phyloP scores from a whole-genome alignment of 805 yeast species.

The Monosporozyma servazzii region DNA sequence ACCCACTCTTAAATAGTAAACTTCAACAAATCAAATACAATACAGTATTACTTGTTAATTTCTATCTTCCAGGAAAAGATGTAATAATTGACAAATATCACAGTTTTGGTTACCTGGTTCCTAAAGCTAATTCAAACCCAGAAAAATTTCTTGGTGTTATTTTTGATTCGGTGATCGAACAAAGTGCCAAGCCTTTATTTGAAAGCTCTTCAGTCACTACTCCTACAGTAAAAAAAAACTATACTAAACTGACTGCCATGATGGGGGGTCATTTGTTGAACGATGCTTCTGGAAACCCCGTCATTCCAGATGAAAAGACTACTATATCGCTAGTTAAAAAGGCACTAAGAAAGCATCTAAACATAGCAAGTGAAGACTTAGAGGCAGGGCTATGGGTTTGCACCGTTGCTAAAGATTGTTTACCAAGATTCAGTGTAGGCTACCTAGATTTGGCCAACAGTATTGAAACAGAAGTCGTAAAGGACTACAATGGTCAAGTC shows the following conservation, averaged over 20 bases:
- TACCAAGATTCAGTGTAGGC: slow-evolving; percentile 76
- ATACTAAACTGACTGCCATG: slow-evolving; percentile 79
- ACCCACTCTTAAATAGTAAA: slow-evolving; percentile 12
- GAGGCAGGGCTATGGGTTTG: slow-evolving; percentile 29
- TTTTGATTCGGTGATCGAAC: slow-evolving; percentile 79
- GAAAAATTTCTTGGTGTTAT: slow-evolving; percentile 73
- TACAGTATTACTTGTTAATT: slow-evolving; percentile 60
- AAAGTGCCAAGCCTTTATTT: slow-evolving; percentile 33
- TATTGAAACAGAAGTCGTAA: slow-evolving; percentile 28
- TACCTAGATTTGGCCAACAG: slow-evolving; percentile 39
- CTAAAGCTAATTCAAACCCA: slow-evolving; percentile 39
- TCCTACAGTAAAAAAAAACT: slow-evolving; percentile 14
- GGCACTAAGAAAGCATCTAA: slow-evolving; percentile 35
- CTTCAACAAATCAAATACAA: slow-evolving; percentile 27
- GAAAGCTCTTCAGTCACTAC: background rate
- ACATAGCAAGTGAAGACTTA: slow-evolving; percentile 26
- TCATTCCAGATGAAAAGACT: slow-evolving; percentile 12
- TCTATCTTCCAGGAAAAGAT: slow-evolving; percentile 42
- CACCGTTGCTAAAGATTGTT: slow-evolving; percentile 44
- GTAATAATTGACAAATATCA: slow-evolving; percentile 33
- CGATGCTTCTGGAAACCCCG: slow-evolving; percentile 15
- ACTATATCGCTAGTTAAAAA: slow-evolving; percentile 26
- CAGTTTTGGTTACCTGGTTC: slow-evolving; percentile 89
- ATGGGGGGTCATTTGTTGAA: slow-evolving; percentile 69
- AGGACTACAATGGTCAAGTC: slow-evolving; percentile 34